These are phyloP conservation scores for Artemisia argyi DNA, from an alignment of 129 eudicot species.

Conservation along the genomic window DNA sequence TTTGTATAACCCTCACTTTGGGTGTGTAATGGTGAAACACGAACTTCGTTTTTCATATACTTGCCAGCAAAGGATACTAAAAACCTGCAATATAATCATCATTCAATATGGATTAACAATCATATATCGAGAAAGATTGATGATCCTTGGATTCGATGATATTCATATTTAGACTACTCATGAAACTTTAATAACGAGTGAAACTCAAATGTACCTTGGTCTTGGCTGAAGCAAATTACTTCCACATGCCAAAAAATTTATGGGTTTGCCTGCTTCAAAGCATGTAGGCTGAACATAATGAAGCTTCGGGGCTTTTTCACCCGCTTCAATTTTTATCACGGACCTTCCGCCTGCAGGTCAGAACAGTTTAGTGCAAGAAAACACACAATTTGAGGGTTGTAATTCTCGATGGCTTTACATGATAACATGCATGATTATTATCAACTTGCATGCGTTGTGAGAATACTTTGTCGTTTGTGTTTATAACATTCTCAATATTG, in stretches of 20 bases:
- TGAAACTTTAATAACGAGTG: background rate
- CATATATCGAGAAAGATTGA: constrained; percentile 4
- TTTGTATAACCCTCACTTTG: constrained; percentile 25
- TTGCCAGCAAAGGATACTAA: constrained; percentile 79
- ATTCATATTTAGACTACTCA: constrained; percentile 4
- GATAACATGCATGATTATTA: no score
- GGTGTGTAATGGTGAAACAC: constrained; percentile 40
- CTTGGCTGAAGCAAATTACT: constrained; percentile 80
- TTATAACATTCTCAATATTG: background rate
- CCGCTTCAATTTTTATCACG: constrained; percentile 50
- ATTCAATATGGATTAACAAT: background rate
- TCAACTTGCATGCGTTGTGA: no score
- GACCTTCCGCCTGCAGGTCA: constrained; percentile 62
- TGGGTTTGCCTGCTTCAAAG: constrained; percentile 94
- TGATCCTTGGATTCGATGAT: background rate
- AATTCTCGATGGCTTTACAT: background rate
- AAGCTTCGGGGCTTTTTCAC: constrained; percentile 63
- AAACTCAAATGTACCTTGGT: constrained; percentile 51
- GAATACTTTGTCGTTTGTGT: no score
- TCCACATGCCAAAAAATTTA: constrained; percentile 87
- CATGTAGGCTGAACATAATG: constrained; percentile 76
- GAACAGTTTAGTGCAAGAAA: constrained; percentile 17
- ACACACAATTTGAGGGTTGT: background rate
- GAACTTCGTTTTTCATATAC: constrained; percentile 53
- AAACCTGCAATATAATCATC: constrained; percentile 54